These are phyloP conservation scores for Aspergillus ochraceus DNA, from an alignment of 2,329 filamentous ascomycete genomes.

Conservation along the genomic window DNA sequence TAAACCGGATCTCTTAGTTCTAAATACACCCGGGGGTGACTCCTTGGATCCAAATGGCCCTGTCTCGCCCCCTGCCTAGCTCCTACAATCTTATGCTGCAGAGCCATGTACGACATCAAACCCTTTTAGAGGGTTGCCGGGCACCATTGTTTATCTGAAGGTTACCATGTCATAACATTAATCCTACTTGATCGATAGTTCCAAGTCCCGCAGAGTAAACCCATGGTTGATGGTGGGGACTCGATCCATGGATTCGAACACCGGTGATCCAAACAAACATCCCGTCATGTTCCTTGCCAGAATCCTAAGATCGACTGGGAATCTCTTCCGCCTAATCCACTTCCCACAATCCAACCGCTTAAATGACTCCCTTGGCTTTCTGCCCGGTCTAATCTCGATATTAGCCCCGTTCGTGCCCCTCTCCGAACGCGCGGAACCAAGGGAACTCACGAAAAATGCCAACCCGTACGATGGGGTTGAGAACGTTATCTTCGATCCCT, in stretches of 20 bases:
- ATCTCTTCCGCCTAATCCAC: neutral
- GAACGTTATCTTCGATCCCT: constrained; percentile 66
- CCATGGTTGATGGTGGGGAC: constrained; percentile 16
- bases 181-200: neutral
- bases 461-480: constrained; percentile 61
- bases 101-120: neutral
- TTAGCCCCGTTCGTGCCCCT: neutral
- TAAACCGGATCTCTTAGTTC: neutral
- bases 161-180: neutral
- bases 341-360: neutral
- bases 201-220: neutral
- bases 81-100: neutral
- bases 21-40: neutral
- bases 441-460: constrained; percentile 55
- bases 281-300: neutral
- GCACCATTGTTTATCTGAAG: neutral
- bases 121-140: neutral
- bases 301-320: neutral
- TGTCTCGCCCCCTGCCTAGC: neutral
- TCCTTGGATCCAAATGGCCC: neutral
- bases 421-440: neutral
- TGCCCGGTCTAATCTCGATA: constrained; percentile 28
- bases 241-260: constrained; percentile 2
- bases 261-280: constrained; percentile 20
- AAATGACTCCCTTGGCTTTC: constrained; percentile 28